phyloP scores from a whole-genome alignment of 768 basidiomycete species.

The Neoboletus magnificus region DNA sequence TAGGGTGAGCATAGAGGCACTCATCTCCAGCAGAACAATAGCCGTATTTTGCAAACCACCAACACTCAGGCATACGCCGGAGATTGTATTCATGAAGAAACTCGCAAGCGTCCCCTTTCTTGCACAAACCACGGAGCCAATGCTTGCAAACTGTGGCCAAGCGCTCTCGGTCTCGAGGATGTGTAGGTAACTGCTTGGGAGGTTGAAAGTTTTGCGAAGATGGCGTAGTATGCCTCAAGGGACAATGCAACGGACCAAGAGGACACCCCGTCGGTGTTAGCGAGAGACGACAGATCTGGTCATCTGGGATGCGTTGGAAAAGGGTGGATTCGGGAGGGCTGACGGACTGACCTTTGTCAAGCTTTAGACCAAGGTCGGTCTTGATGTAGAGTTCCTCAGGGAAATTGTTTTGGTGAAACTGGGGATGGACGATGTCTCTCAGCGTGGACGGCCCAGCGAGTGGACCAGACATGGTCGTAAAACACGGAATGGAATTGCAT shows the following conservation, averaged over 20 bases:
- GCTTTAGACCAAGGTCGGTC: conserved; percentile 75
- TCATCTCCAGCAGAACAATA: conserved; percentile 97
- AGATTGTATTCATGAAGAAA: conserved; percentile 99
- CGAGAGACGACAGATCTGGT: conserved; percentile 88
- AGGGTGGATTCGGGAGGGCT: neutral
- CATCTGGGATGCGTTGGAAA: conserved; percentile 50
- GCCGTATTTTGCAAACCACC: conserved; percentile 98
- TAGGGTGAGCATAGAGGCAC: conserved; percentile 94
- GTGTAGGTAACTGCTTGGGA: conserved; percentile 74
- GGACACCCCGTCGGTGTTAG: conserved; percentile 85
- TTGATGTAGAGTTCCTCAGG: conserved; percentile 79
- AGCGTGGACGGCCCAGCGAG: conserved; percentile 56
- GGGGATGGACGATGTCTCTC: conserved; percentile 75
- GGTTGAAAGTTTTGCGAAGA: conserved; percentile 89
- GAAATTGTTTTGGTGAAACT: conserved; percentile 94
- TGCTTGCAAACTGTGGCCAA: conserved; percentile 96
- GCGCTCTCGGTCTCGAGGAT: conserved; percentile 80
- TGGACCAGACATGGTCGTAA: conserved; percentile 38
- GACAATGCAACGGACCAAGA: conserved; percentile 87
- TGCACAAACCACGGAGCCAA: conserved; percentile 96
- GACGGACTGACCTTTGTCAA: conserved; percentile 72
- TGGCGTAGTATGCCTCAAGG: conserved; percentile 86
- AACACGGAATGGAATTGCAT: neutral
- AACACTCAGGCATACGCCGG: conserved; percentile 96
- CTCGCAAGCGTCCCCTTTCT: conserved; percentile 97